Percentiles rank a stretch among this genome's conserved stretches.
phyloP scores from a whole-genome alignment of 768 basidiomycete genomes.

The Boletus subparvulus region DNA sequence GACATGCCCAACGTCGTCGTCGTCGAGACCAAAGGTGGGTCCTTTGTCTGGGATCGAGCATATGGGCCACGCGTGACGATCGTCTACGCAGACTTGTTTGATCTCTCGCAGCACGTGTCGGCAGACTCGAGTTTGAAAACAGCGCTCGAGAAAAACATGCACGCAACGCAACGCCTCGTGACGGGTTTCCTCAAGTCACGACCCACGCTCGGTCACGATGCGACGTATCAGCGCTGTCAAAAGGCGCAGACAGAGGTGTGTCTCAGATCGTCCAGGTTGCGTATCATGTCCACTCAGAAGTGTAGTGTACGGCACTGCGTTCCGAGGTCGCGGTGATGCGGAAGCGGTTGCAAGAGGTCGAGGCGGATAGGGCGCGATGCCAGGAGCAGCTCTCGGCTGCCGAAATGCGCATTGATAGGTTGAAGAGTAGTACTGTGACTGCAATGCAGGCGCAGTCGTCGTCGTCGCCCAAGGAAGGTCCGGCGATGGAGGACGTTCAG shows the following conservation, averaged over 20 bases:
- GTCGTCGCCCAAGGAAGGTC: slow-evolving; percentile 34
- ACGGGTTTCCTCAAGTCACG: slow-evolving; percentile 49
- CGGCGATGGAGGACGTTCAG: slow-evolving; percentile 27
- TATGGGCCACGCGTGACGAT: not conserved
- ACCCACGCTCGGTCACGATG: slow-evolving; percentile 36
- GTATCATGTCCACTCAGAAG: slow-evolving; percentile 10
- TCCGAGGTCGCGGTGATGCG: slow-evolving; percentile 56
- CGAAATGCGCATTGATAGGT: slow-evolving; percentile 63
- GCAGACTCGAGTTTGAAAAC: slow-evolving; percentile 33
- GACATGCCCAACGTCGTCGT: slow-evolving; percentile 41
- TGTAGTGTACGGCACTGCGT: slow-evolving; percentile 56
- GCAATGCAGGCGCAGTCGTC: slow-evolving; percentile 44
- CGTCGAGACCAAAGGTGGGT: slow-evolving; percentile 43
- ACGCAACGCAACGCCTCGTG: slow-evolving; percentile 59
- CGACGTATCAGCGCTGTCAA: slow-evolving; percentile 48
- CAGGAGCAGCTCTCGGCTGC: slow-evolving; percentile 51
- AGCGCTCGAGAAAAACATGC: slow-evolving; percentile 54
- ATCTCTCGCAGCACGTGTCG: slow-evolving; percentile 34
- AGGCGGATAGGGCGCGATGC: slow-evolving; percentile 48
- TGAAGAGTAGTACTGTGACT: slow-evolving; percentile 52
- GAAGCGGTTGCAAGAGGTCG: slow-evolving; percentile 48
- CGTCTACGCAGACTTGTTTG: slow-evolving; percentile 27
- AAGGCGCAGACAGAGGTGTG: slow-evolving; percentile 61
- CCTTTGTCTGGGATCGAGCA: not conserved
- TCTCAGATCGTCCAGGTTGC: not conserved